Evolutionary conservation across 192 early-diverging fungal species (phyloP).

Genomic region (Dissophora globulifera): DNA sequence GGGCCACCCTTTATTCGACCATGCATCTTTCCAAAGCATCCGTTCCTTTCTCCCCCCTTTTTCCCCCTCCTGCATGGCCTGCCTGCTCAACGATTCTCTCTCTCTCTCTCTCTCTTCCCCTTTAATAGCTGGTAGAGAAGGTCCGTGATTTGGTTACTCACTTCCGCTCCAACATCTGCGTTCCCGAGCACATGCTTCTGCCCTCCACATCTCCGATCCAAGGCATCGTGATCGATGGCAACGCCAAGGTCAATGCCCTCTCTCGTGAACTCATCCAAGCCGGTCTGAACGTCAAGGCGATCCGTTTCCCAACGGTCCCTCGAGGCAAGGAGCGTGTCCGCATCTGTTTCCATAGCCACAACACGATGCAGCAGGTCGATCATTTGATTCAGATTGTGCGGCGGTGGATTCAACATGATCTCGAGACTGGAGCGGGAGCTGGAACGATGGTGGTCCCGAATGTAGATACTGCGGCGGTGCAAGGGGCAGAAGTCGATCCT

Average conservation of each 20-base stretch:
- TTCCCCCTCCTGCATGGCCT: slow-evolving; percentile 15
- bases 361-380: slow-evolving; percentile 70
- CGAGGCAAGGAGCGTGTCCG: slow-evolving; percentile 82
- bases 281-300: slow-evolving; percentile 79
- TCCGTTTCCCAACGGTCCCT: slow-evolving; percentile 83
- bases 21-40: too few relatives aligned
- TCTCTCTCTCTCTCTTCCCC: slow-evolving; percentile 5
- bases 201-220: slow-evolving; percentile 81
- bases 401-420: slow-evolving; percentile 6
- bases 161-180: slow-evolving; percentile 62
- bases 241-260: slow-evolving; percentile 33
- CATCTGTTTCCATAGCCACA: slow-evolving; percentile 86
- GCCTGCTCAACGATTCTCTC: too few relatives aligned
- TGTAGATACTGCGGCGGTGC: too few relatives aligned
- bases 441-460: too few relatives aligned
- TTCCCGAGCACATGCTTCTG: slow-evolving; percentile 63
- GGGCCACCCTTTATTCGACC: too few relatives aligned
- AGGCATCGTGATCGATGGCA: slow-evolving; percentile 78
- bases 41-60: slow-evolving; percentile 5
- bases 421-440: neutral
- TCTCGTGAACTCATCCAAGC: slow-evolving; percentile 53
- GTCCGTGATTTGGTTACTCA: slow-evolving; percentile 55
- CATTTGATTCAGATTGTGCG: slow-evolving; percentile 33
- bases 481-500: too few relatives aligned
- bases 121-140: slow-evolving; percentile 46